phyloP scores from a whole-genome alignment of 129 eudicot genomes.

The Artemisia annua region DNA sequence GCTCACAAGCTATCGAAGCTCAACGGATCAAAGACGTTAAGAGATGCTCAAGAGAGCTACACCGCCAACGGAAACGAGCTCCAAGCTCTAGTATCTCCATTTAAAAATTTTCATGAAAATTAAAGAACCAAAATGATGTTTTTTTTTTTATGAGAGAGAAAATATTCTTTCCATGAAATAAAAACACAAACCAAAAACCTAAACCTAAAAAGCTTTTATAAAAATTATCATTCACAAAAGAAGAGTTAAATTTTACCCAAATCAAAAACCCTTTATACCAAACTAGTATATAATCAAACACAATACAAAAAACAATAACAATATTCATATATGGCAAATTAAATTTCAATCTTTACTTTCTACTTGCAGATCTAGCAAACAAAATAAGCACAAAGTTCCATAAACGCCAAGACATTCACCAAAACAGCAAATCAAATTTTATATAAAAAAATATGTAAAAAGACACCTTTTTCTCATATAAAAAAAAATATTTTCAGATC shows the following conservation, averaged over 20 bases:
- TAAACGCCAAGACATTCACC: conserved; percentile 62
- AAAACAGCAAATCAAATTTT: conserved; percentile 43
- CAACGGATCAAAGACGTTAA: background rate
- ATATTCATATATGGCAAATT: conserved; percentile 36
- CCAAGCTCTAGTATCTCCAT: background rate
- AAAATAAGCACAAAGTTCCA: conserved; percentile 59
- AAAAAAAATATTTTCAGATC: too few species aligned
- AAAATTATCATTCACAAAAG: conserved; percentile 10
- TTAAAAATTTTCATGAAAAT: background rate
- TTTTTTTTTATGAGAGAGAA: background rate
- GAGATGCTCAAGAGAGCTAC: background rate
- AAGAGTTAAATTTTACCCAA: conserved; percentile 15
- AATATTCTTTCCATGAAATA: background rate
- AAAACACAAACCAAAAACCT: background rate
- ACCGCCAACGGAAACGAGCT: too few species aligned
- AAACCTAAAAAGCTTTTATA: background rate
- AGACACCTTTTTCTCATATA: too few species aligned
- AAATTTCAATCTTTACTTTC: conserved; percentile 32
- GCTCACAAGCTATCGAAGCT: background rate
- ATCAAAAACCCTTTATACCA: conserved; percentile 9
- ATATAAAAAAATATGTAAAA: conserved; percentile 9
- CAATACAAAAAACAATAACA: conserved; percentile 16
- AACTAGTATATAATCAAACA: conserved; percentile 2
- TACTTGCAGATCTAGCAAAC: conserved; percentile 81
- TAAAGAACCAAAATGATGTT: too few species aligned